Conservation (phyloP, 768 basidiomycete species). For the Dioszegia hungarica region DNA sequence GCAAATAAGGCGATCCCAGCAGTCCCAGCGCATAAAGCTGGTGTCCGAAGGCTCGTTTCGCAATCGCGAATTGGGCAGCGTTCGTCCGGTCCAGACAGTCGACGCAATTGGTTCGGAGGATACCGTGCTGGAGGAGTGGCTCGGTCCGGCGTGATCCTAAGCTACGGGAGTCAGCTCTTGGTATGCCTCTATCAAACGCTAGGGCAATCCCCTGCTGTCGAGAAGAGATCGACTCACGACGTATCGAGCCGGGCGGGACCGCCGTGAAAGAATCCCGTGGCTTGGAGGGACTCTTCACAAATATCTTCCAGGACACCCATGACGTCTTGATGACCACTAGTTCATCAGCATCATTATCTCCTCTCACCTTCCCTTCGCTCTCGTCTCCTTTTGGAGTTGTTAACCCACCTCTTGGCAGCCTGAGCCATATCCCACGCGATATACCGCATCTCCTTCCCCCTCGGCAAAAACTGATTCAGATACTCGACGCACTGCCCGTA, state of each 20-base stretch:
- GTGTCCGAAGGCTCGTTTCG: conserved; percentile 87
- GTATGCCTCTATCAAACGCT: no score
- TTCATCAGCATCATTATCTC: neutral
- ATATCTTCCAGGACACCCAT: conserved; percentile 91
- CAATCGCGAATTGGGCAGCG: conserved; percentile 93
- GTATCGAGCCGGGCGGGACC: conserved; percentile 57
- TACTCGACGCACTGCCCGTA: conserved; percentile 89
- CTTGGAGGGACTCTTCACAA: conserved; percentile 85
- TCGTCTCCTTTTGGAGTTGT: neutral
- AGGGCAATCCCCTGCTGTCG: conserved; percentile 16
- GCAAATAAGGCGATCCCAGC: conserved; percentile 74
- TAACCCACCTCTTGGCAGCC: conserved; percentile 81
- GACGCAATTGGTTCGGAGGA: conserved; percentile 91
- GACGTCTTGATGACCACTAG: conserved; percentile 90
- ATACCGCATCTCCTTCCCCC: conserved; percentile 79
- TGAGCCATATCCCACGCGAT: conserved; percentile 94
- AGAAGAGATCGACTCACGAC: neutral
- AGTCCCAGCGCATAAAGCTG: conserved; percentile 92
- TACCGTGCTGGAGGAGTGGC: conserved; percentile 78
- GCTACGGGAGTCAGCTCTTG: no score
- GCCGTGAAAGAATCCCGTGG: conserved; percentile 92
- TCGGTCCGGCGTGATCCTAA: conserved; percentile 16
- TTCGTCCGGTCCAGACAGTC: conserved; percentile 96
- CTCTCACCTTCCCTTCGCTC: neutral
- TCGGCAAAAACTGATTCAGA: conserved; percentile 90